These are phyloP conservation scores for Phytophthora multivora DNA, from an alignment of 352 stramenopile genomes.

Conservation along the genomic window DNA sequence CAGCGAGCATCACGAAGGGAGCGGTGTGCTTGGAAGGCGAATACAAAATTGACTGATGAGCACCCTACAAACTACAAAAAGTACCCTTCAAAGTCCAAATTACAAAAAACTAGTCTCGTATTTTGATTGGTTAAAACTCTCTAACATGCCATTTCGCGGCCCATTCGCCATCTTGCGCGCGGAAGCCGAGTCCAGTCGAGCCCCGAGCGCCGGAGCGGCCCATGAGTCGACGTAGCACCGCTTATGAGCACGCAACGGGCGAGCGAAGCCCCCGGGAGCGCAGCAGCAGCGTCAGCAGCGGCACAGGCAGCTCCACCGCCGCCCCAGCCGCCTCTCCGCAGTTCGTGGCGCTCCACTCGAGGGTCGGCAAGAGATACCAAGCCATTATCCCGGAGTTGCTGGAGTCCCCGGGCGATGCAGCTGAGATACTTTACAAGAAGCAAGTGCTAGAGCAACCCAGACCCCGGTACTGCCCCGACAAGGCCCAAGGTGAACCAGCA, in stretches of 20 bases:
- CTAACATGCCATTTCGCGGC: neutral
- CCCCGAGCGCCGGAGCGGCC: conserved; percentile 14
- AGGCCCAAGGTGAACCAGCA: conserved; percentile 47
- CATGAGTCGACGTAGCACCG: conserved; percentile 38
- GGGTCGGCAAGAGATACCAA: conserved; percentile 85
- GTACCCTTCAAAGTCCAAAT: conserved; percentile 5
- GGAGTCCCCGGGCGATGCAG: conserved; percentile 11
- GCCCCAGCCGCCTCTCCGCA: conserved; percentile 28
- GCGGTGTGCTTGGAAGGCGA: neutral
- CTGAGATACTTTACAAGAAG: conserved; percentile 32
- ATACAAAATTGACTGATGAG: conserved; percentile 10
- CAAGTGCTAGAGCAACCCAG: conserved; percentile 39
- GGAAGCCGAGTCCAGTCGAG: conserved; percentile 14
- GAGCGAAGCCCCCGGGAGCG: conserved; percentile 26
- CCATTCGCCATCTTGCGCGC: conserved; percentile 28
- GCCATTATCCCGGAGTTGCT: conserved; percentile 67
- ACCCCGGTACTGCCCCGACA: conserved; percentile 50
- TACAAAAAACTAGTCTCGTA: neutral
- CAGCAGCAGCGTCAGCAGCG: conserved; percentile 33
- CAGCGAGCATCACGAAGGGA: conserved; percentile 28
- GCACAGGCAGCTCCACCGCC: conserved; percentile 4
- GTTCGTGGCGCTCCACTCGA: conserved; percentile 75
- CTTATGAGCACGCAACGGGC: conserved; percentile 17
- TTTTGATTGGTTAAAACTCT: conserved; percentile 13
- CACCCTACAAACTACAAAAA: conserved; percentile 17